Conservation (phyloP, 495 filamentous ascomycete species). For the Penicillium waksmanii region DNA sequence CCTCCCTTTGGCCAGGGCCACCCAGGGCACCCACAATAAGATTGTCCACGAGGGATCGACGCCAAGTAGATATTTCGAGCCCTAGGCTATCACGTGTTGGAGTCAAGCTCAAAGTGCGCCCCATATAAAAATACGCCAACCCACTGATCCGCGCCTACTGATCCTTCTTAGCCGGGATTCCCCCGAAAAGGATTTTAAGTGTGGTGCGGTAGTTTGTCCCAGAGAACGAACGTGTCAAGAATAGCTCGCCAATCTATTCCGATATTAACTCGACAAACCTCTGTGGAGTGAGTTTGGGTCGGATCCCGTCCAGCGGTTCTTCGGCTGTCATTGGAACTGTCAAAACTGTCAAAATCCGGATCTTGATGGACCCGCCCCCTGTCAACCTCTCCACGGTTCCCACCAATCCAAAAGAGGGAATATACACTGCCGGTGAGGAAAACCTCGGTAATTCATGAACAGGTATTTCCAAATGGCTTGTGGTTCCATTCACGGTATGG, state of each 20-base stretch:
- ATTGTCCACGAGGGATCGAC: not conserved
- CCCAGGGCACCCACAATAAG: too few species aligned
- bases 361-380: not conserved
- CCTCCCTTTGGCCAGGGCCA: too few species aligned
- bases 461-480: not conserved
- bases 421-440: not conserved
- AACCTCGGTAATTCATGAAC: constrained; percentile 1
- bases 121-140: not conserved
- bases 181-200: constrained; percentile 4
- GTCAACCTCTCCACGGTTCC: not conserved
- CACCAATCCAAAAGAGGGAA: not conserved
- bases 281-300: too few species aligned
- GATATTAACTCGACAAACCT: too few species aligned
- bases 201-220: not conserved
- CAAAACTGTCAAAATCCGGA: constrained; percentile 1
- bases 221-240: not conserved
- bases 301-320: too few species aligned
- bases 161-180: not conserved
- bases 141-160: constrained; percentile 2
- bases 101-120: not conserved
- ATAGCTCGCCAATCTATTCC: not conserved
- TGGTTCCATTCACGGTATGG: not conserved
- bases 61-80: not conserved
- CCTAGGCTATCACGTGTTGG: not conserved
- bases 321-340: not conserved